These are phyloP conservation scores for Rusavskia elegans DNA, from an alignment of 495 filamentous ascomycete species.

Conservation along the genomic window DNA sequence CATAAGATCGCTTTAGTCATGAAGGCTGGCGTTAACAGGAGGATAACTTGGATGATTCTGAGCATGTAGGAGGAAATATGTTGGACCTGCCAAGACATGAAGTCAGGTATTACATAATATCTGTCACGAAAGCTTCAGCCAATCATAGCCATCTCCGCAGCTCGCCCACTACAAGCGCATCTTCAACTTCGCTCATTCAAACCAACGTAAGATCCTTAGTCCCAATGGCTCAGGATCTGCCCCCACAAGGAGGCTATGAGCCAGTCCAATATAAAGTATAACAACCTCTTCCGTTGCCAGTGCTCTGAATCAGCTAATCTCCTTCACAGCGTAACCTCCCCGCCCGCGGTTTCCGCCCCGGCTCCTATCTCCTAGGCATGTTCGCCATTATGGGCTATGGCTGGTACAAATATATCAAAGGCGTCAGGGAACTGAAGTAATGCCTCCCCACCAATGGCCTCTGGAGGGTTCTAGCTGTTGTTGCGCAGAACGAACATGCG, in stretches of 20 bases:
- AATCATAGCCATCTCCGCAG: background rate
- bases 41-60: too few relatives aligned
- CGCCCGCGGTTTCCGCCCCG: slow-evolving; percentile 74
- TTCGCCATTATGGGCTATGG: slow-evolving; percentile 70
- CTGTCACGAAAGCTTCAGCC: background rate
- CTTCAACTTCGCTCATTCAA: background rate
- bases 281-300: background rate
- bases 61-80: too few relatives aligned
- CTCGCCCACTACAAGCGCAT: background rate
- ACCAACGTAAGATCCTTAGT: background rate
- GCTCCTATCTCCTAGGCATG: slow-evolving; percentile 56
- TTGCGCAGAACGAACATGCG: background rate
- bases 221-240: slow-evolving; percentile 62
- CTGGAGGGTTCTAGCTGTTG: background rate
- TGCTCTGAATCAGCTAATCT: background rate
- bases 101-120: too few relatives aligned
- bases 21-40: too few relatives aligned
- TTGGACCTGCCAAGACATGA: too few relatives aligned
- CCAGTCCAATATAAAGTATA: slow-evolving; percentile 88
- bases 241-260: slow-evolving; percentile 82
- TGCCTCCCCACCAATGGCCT: slow-evolving; percentile 10
- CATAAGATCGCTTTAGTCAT: too few relatives aligned
- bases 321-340: slow-evolving; percentile 69
- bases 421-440: slow-evolving; percentile 77
- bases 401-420: slow-evolving; percentile 64